Base-by-base conservation (phyloP, 345 rosid genomes). In the Hibiscus mutabilis region DNA sequence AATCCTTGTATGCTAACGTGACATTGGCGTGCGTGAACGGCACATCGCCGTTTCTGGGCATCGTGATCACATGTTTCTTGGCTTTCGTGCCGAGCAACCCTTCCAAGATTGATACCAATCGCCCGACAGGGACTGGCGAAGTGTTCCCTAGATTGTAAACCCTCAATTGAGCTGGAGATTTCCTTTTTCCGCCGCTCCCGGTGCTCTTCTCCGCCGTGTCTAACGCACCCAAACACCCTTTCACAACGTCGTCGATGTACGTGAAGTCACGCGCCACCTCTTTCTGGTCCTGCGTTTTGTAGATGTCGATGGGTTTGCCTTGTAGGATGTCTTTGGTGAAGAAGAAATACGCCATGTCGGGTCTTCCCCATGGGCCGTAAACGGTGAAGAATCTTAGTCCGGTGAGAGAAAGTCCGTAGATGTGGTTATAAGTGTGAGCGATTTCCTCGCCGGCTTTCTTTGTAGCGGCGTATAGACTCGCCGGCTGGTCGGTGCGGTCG, bases 221-320 rank as follows among this genome's bases (percentile, higher is more conserved):
- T 22, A 91, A 74, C 0, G 97, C 94, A 6, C 97, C 97, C 15
- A 91, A 72, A 66, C 97, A 91, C 0, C 97, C 97, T 35, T 89
- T 89, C 21, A 91, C 97, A 2, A 91, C 84, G 27, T 91, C 97
- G 69, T 91, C 97, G 25, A 91, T 91, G 84, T 87, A 91, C 1
- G 97, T 91, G 87, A 91, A 91, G 84, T 91, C 97, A 79, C 97
- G 97, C 80, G 97, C 97, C 83, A 91, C 97, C 80, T 89, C 95
- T 68, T 79, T 82, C 7, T 81, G 77, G 53, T 86, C 95, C 2
- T 80, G 84, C 0, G 92, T 89, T 68, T 75, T 69, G 85, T 91
- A 91, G 1, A 91, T 75, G 56, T 91, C 92, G 22, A 91, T 91
- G 19, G 86, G 21, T 52, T 89, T 87, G 0, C 95, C 97, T 25